Evolutionary conservation across 108 stramenopile species (phyloP).

Genomic region (Nitzschia palea): DNA sequence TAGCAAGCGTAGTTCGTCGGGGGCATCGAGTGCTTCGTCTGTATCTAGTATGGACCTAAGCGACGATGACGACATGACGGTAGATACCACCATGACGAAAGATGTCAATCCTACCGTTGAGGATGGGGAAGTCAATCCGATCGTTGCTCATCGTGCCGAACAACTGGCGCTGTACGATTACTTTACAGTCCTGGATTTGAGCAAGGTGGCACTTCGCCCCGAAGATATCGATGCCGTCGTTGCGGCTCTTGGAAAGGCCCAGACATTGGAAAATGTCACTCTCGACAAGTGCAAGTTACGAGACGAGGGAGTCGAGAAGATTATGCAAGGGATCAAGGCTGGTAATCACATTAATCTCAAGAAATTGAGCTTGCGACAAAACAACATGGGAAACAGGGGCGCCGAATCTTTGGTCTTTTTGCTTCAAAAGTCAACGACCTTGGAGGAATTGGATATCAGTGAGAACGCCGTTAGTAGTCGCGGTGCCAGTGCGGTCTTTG

Average conservation of each 20-base stretch:
- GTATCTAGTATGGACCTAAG: slow-evolving; percentile 17
- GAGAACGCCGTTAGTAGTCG: slow-evolving; percentile 32
- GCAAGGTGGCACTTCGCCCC: slow-evolving; percentile 19
- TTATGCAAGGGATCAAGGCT: slow-evolving; percentile 19
- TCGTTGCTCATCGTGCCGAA: slow-evolving; percentile 32
- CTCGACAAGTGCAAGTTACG: slow-evolving; percentile 29
- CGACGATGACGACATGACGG: slow-evolving; percentile 21
- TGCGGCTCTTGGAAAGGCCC: slow-evolving; percentile 20
- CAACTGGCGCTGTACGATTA: slow-evolving; percentile 23
- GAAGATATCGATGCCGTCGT: slow-evolving; percentile 30
- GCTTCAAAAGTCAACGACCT: slow-evolving; percentile 14
- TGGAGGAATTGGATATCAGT: slow-evolving; percentile 32
- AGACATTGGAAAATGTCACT: slow-evolving; percentile 22
- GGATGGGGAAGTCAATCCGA: slow-evolving; percentile 24
- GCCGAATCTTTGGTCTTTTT: slow-evolving; percentile 17
- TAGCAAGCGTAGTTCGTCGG: background rate
- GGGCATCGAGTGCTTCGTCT: background rate
- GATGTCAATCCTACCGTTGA: slow-evolving; percentile 7
- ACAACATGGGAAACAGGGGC: slow-evolving; percentile 31
- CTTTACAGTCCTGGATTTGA: slow-evolving; percentile 31
- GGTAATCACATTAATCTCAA: slow-evolving; percentile 9
- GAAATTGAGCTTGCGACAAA: slow-evolving; percentile 14
- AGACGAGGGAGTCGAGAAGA: slow-evolving; percentile 30
- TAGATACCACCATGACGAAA: slow-evolving; percentile 23
- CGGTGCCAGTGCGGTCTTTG: slow-evolving; percentile 14